A percentile compares a stretch with the other conserved stretches of the same genome.
Conservation (phyloP, 345 rosid species). For the Syzygium aromaticum region DNA sequence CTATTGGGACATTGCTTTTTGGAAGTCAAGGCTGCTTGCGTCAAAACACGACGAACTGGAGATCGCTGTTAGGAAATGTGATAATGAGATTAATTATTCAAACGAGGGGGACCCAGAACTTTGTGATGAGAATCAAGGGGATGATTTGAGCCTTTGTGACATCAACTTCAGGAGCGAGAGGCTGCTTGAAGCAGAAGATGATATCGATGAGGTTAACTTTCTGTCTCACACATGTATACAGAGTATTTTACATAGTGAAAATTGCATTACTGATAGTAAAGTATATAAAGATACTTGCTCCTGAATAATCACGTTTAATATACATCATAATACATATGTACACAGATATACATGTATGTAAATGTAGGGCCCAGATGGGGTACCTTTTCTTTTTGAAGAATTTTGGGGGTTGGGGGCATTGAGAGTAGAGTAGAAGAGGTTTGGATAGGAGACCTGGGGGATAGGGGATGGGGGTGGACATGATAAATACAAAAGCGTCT, state of each 20-base stretch:
- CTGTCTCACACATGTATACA: background rate
- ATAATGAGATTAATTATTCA: background rate
- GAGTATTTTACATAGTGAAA: background rate
- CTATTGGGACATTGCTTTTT: background rate
- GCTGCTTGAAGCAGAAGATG: slow-evolving; percentile 84
- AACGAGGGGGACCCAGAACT: background rate
- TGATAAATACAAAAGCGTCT: background rate
- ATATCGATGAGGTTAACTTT: slow-evolving; percentile 61
- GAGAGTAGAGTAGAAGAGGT: background rate
- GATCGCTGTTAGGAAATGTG: too few relatives aligned
- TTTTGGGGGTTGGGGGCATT: background rate
- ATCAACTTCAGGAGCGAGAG: slow-evolving; percentile 82
- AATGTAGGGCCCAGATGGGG: background rate
- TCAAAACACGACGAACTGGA: too few relatives aligned
- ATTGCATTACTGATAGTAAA: background rate
- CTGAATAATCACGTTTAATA: background rate
- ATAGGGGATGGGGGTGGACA: background rate
- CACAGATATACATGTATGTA: background rate
- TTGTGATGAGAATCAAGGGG: background rate
- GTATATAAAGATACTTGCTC: too few relatives aligned
- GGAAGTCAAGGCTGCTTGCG: background rate
- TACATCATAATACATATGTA: background rate
- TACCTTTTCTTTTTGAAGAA: background rate
- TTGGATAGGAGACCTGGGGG: background rate
- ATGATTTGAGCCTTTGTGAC: slow-evolving; percentile 71